Base-by-base conservation (phyloP, 1,284 basidiomycete species). In the Pseudozyma tsukubaensis region DNA sequence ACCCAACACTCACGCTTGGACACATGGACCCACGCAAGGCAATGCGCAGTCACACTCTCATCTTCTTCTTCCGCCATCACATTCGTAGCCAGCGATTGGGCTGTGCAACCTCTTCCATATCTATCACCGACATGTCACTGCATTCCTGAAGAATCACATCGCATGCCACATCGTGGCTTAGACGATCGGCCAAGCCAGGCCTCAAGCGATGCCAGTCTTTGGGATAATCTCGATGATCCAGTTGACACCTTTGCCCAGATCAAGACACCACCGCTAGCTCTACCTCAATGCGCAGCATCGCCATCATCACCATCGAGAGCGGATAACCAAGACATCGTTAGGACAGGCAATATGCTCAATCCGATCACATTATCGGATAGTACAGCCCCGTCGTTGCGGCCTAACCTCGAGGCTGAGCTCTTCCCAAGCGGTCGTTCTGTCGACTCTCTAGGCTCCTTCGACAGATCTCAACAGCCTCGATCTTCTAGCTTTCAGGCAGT, bases 151-250 rank as follows among this genome's bases (percentile, higher is more conserved):
- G 10, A 9, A 49, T 49, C 47, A 49, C 24, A 49, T 44, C 44
- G 49, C n/a, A 67, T 67, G 64, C 42, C 37, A 34, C 42, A 44
- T 21, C 43, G 42, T 45, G 48, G 57, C 57, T 50, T 50, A 50
- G 45, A 51, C 47, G 21, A 45, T 43, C 53, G 54, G n/a, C 49
- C 53, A 35, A 56, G 62, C 36, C 62, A 72, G 45, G 58, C 69
- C 37, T 72, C 62, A 34, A 72, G 69, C 55, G 69, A 72, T 54
- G 69, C 69, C 37, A 59, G 59, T 45, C 63, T 66, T 29, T 66
- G 63, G 63, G 55, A 72, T 10, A 51, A 60, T 18, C 45, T 72
- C 29, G 51, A 67, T n/a, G 59, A 65, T 24, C 19, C 53, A 34
- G 48, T 54, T 40, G 56, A 42, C 36, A 21, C 69, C 1, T 62